phyloP scores from a whole-genome alignment of 495 filamentous ascomycete genomes.

The Articulospora tetracladia region DNA sequence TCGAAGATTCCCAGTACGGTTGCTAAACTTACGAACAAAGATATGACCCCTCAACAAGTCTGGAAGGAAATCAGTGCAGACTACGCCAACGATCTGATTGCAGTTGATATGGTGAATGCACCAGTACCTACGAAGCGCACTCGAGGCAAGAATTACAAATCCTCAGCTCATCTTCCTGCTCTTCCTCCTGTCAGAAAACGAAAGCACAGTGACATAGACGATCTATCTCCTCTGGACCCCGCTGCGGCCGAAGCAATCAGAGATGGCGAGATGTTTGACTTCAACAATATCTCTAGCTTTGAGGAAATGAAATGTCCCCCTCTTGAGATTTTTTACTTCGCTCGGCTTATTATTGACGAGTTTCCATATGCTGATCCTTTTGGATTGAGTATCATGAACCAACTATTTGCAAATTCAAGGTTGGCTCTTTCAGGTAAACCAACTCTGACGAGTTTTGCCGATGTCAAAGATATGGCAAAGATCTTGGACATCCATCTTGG shows the following conservation, averaged over 20 bases:
- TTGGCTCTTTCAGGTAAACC: conserved; percentile 75
- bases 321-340: conserved; percentile 59
- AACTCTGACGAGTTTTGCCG: conserved; percentile 49
- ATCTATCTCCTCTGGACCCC: too few species aligned
- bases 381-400: conserved; percentile 23
- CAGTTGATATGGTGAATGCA: not conserved
- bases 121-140: conserved; percentile 8
- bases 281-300: not conserved
- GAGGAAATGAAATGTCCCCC: conserved; percentile 27
- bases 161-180: too few species aligned
- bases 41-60: not conserved
- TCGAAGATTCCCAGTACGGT: conserved; percentile 39
- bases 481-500: conserved; percentile 54
- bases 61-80: conserved; percentile 11
- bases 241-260: too few species aligned
- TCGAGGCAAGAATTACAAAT: not conserved
- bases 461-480: conserved; percentile 56
- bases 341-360: conserved; percentile 63
- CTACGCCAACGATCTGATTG: conserved; percentile 5
- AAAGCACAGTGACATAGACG: too few species aligned
- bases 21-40: conserved; percentile 18
- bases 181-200: too few species aligned
- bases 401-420: conserved; percentile 41
- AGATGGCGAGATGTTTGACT: not conserved
- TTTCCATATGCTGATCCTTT: conserved; percentile 51